phyloP scores from a whole-genome alignment of 768 basidiomycete genomes.

The Russula sp. region DNA sequence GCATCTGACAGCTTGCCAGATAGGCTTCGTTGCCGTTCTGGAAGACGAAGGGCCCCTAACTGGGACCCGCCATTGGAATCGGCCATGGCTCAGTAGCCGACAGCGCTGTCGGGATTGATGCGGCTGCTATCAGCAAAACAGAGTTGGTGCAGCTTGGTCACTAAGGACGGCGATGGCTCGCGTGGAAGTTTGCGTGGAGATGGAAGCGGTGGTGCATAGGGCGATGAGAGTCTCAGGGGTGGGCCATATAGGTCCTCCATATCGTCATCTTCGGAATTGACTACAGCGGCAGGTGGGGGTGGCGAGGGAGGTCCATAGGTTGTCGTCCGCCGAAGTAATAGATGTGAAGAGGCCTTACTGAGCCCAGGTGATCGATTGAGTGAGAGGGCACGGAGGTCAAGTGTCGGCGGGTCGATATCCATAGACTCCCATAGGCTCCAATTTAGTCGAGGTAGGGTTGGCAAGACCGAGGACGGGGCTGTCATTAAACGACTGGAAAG shows the following conservation, averaged over 20 bases:
- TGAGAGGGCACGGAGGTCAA: conserved; percentile 18
- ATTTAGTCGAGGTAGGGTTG: background rate
- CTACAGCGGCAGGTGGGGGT: background rate
- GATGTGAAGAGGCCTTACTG: background rate
- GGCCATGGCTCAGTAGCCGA: too few relatives aligned
- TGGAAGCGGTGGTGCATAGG: background rate
- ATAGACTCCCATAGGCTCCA: background rate
- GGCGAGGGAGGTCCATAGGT: background rate
- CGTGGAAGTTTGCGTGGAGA: background rate
- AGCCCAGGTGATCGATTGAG: background rate
- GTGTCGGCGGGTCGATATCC: conserved; percentile 8
- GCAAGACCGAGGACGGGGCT: background rate
- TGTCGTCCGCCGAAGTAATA: background rate
- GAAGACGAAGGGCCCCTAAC: too few relatives aligned
- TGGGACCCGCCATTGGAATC: too few relatives aligned
- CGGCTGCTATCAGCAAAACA: too few relatives aligned
- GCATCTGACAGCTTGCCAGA: too few relatives aligned
- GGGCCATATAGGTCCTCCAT: conserved; percentile 11
- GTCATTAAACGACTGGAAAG: background rate
- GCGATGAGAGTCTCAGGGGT: background rate
- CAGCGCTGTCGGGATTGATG: too few relatives aligned
- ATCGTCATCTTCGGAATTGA: conserved; percentile 2
- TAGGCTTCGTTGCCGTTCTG: too few relatives aligned
- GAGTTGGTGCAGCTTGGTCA: too few relatives aligned
- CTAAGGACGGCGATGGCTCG: background rate